Evolutionary conservation across 768 basidiomycete species (phyloP).

Genomic region (Rhodosporidiobolus odoratus): DNA sequence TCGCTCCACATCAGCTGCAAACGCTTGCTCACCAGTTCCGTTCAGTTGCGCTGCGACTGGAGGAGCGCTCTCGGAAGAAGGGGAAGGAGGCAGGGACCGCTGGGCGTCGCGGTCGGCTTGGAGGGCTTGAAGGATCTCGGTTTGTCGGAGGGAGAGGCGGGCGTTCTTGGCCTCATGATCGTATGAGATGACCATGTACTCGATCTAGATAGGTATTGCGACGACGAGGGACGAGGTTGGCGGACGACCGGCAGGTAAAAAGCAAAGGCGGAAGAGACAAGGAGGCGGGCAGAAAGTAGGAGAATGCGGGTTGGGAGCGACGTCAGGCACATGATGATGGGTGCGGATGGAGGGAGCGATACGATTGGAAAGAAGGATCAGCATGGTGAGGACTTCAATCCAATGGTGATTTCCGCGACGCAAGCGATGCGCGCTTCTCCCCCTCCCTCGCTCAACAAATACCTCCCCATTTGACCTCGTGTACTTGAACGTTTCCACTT

Average conservation of each 20-base stretch:
- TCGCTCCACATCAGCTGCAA: no score
- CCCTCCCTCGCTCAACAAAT: no score
- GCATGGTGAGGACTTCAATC: no score
- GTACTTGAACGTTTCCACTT: no score
- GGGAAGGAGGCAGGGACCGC: background rate
- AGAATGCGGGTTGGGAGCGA: no score
- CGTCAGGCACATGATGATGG: background rate
- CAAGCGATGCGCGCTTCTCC: no score
- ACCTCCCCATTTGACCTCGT: no score
- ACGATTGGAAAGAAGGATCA: no score
- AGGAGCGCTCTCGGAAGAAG: background rate
- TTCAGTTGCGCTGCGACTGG: background rate
- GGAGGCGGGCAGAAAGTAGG: background rate
- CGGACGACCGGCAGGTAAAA: background rate
- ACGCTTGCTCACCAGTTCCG: no score
- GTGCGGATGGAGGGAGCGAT: background rate
- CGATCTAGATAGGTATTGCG: conserved; percentile 58
- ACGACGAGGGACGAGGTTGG: background rate
- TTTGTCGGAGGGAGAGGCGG: conserved; percentile 85
- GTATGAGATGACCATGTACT: conserved; percentile 90
- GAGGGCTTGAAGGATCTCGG: conserved; percentile 78
- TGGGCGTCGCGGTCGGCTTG: conserved; percentile 53
- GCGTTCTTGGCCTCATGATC: conserved; percentile 73
- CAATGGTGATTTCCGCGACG: no score
- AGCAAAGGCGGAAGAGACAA: background rate